phyloP scores from a whole-genome alignment of 495 filamentous ascomycete species.

The Sordaria brevicollis region DNA sequence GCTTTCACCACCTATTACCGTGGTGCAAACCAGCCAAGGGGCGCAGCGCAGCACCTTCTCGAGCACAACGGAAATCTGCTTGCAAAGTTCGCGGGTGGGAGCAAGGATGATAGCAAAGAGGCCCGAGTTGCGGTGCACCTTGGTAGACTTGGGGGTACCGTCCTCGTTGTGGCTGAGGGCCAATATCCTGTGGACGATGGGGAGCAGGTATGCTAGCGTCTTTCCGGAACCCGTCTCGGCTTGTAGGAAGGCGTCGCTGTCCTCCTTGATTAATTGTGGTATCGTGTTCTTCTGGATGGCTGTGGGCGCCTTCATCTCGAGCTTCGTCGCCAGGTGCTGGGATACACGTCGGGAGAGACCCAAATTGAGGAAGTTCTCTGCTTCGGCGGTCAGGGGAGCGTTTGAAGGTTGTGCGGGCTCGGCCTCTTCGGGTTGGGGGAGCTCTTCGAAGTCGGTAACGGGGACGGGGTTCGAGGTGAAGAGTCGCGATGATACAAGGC shows the following conservation, averaged over 20 bases:
- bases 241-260: conserved; percentile 90
- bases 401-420: conserved; percentile 72
- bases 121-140: conserved; percentile 70
- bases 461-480: conserved; percentile 79
- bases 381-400: conserved; percentile 76
- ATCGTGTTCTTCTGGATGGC: conserved; percentile 89
- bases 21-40: conserved; percentile 81
- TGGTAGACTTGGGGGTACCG: conserved; percentile 28
- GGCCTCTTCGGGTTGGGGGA: conserved; percentile 25
- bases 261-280: conserved; percentile 58
- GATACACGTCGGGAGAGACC: conserved; percentile 71
- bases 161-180: conserved; percentile 50
- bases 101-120: conserved; percentile 87
- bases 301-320: conserved; percentile 82
- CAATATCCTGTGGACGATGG: conserved; percentile 82
- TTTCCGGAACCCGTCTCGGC: conserved; percentile 97
- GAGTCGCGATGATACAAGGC: conserved; percentile 69
- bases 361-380: conserved; percentile 72
- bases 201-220: conserved; percentile 85
- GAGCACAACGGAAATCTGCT: conserved; percentile 80
- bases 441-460: conserved; percentile 41
- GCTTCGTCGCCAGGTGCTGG: conserved; percentile 71
- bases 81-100: conserved; percentile 85
- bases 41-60: conserved; percentile 73
- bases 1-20: conserved; percentile 91